phyloP scores from a whole-genome alignment of 78 protist species.

The Dictyostelium purpureum region DNA sequence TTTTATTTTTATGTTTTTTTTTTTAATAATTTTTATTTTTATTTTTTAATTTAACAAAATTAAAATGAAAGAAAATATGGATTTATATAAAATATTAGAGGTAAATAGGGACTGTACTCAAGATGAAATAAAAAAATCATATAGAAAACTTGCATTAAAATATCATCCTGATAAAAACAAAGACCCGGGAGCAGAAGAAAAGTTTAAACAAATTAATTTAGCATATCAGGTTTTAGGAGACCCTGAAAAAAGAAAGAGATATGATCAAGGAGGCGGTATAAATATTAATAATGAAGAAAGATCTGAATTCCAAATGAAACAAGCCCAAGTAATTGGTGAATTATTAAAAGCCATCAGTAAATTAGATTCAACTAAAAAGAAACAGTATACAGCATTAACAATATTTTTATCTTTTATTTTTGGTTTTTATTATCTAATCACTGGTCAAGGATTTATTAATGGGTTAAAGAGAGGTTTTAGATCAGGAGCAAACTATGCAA shows the following conservation, averaged over 20 bases:
- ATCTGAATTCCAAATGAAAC: background rate
- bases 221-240: constrained; percentile 18
- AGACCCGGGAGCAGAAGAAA: constrained; percentile 7
- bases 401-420: background rate
- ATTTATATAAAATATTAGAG: constrained; percentile 84
- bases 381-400: background rate
- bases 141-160: constrained; percentile 32
- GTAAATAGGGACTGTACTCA: constrained; percentile 54
- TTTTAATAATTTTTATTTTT: background rate
- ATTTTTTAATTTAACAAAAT: background rate
- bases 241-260: background rate
- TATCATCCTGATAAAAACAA: constrained; percentile 81
- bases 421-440: background rate
- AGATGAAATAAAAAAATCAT: constrained; percentile 80
- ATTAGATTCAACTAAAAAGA: background rate
- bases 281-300: background rate
- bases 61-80: background rate
- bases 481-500: background rate
- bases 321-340: background rate
- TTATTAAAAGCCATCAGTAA: background rate
- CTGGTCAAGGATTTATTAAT: background rate
- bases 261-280: constrained; percentile 5
- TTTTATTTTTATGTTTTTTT: background rate
- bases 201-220: constrained; percentile 46
- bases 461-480: background rate